Base-by-base conservation (phyloP, 306 rosid genomes). In the Carpinus viminea region DNA sequence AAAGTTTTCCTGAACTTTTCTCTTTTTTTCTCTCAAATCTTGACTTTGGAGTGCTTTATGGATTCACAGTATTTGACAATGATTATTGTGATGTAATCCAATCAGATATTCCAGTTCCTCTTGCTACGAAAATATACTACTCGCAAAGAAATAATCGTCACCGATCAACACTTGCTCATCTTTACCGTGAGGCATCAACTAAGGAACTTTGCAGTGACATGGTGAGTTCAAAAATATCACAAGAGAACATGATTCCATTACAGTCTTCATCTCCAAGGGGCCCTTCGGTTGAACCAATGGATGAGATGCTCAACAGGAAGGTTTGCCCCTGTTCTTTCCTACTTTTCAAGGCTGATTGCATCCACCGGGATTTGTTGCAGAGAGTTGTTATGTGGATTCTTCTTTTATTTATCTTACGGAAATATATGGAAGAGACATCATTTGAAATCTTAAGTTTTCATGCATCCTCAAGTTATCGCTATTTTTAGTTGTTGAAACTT, bases 51-150 rank as follows among this genome's bases (percentile, higher is more conserved):
- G 72, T 75, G 79, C 31, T 80, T 62, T 43, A 47, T 48, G 51
- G 73, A 46, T 41, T 55, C 24, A 38, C 36, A 68, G 76, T 68
- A 70, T 52, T 74, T 79, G 72, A 79, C 76, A 68, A 72, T 26
- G 70, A 38, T 31, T 73, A 34, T 70, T 28, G 31, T 74, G 76
- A 48, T 73, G 68, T 76, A 56, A 74, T 81, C 79, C 55, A 77
- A 85, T 68, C 90, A 95, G 98, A 88, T 77, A 74, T 79, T 77
- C 97, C 97, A 53, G 87, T 81, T 76, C 99, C 99, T 61, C 97
- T 95, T 75, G 99, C 98, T 54, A 88, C 98, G 18, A 95, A 91
- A 89, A 84, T 91, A 51, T 95, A 91, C 80, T 93, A 90, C 89
- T 93, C 97, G 16, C 97, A 91, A 83, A 90, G 89, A 89, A 85